phyloP scores from a whole-genome alignment of 352 stramenopile genomes.

The Saprolegnia parasitica region DNA sequence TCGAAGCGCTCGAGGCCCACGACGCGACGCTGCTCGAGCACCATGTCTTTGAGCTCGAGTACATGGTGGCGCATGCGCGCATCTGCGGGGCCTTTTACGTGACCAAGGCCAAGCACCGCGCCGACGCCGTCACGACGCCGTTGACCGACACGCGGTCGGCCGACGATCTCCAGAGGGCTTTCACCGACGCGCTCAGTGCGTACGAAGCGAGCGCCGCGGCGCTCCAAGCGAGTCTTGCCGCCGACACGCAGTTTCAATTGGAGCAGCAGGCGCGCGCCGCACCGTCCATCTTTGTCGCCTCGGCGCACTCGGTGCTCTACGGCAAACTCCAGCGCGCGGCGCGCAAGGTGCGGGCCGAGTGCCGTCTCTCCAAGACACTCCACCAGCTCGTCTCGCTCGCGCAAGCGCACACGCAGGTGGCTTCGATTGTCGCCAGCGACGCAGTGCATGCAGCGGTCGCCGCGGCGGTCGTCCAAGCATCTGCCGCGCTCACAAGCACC shows the following conservation, averaged over 20 bases:
- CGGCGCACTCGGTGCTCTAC: not conserved
- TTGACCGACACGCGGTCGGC: not conserved
- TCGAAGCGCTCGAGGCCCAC: not conserved
- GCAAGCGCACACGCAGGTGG: not conserved
- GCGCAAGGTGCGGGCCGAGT: not conserved
- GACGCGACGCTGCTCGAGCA: not conserved
- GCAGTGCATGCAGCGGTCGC: not conserved
- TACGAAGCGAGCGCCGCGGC: not conserved
- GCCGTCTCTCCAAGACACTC: constrained; percentile 7
- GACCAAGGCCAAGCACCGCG: not conserved
- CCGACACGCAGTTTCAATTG: not conserved
- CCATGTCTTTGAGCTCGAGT: constrained; percentile 3
- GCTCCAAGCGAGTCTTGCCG: not conserved
- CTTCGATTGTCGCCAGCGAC: not conserved
- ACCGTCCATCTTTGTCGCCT: not conserved
- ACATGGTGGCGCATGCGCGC: not conserved
- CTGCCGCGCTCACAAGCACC: not conserved
- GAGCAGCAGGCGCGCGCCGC: not conserved
- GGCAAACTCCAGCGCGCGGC: not conserved
- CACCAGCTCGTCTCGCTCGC: constrained; percentile 2
- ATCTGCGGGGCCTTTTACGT: not conserved
- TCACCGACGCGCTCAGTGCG: not conserved
- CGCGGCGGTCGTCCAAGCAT: not conserved
- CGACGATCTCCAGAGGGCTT: not conserved
- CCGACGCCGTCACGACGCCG: not conserved